Conservation (phyloP, 2,329 filamentous ascomycete genomes). For the Piedraia hortae region DNA sequence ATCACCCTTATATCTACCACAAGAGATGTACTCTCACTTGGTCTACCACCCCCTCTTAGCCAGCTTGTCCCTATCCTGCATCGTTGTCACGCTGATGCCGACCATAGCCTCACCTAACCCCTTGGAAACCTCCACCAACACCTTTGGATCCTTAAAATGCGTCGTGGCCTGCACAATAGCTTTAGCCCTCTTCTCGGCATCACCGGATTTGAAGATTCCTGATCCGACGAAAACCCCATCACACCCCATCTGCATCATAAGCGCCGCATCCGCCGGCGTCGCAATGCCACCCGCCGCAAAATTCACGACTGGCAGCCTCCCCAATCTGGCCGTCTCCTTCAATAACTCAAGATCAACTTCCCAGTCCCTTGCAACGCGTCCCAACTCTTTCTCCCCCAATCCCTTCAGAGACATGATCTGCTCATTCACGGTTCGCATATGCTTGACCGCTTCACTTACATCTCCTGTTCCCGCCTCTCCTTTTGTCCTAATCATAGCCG, state of each 20-base stretch:
- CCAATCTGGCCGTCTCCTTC: conserved; percentile 62
- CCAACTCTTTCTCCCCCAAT: conserved; percentile 43
- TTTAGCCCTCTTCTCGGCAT: conserved; percentile 68
- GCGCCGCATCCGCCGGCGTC: conserved; percentile 84
- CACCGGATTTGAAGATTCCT: conserved; percentile 90
- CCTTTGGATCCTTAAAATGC: conserved; percentile 61
- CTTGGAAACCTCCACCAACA: conserved; percentile 64
- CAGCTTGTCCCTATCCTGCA: conserved; percentile 58
- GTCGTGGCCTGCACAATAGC: conserved; percentile 89
- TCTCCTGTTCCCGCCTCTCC: conserved; percentile 94
- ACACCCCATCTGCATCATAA: conserved; percentile 98
- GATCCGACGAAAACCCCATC: conserved; percentile 93
- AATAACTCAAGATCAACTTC: conserved; percentile 53
- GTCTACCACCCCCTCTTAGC: conserved; percentile 56
- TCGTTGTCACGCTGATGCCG: conserved; percentile 59
- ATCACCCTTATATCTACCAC: no score
- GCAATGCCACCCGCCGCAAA: conserved; percentile 97
- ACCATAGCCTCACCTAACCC: conserved; percentile 96
- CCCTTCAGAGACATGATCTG: conserved; percentile 48
- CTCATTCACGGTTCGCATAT: conserved; percentile 71
- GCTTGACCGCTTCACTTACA: conserved; percentile 82
- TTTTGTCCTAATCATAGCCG: conserved; percentile 97
- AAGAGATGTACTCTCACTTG: no score
- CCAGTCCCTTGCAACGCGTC: conserved; percentile 56
- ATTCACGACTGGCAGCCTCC: conserved; percentile 81